Evolutionary conservation across 306 rosid species (phyloP), one percentile per base, ranked within the genome.

Genomic region (Vachellia collinsii): DNA sequence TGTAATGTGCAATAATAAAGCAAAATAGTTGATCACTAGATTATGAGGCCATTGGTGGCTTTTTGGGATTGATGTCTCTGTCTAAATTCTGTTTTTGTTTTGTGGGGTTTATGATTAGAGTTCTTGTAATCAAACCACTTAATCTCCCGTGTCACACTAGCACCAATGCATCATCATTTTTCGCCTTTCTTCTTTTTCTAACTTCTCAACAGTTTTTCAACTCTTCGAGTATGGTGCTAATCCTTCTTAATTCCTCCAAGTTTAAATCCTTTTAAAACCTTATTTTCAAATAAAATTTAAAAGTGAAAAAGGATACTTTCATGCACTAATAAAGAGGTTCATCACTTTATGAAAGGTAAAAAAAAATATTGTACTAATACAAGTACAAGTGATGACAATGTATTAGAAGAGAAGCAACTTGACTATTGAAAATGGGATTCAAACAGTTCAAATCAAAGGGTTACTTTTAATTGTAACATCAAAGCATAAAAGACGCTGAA

Each of bases 81-180:
- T 90, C 93, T 70, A 59, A 84, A 80, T 90, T 90, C 78, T 85
- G 91, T 85, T 85, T 85, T 86, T 82, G 81, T 84, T 77, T 83
- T 72, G 75, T 72, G 54, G 77, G 48, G 74, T 86, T 86, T 81
- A 86, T 89, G 78, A 70, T 76, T 81, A 42, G 81, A 79, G 82
- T 53, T 72, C 79, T 81, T 79, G 89, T 84, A 75, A 86, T 81
- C 73, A 90, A 85, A 87, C 87, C 90, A 84, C 85, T 85, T 79
- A 86, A 84, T 80, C 86, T 84, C 75, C 56, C 44, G 43, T 75
- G 69, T 53, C 70, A 70, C 83, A 88, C 82, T 73, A 84, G 78
- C 76, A 71, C 56, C 53, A 71, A 11, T 56, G 25, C 87, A 85
- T 86, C 85, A 78, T 87, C 70, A 83, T 83, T 82, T 61, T 46